Base-by-base conservation (phyloP, 345 rosid genomes). In the Melastoma malabathricum region DNA sequence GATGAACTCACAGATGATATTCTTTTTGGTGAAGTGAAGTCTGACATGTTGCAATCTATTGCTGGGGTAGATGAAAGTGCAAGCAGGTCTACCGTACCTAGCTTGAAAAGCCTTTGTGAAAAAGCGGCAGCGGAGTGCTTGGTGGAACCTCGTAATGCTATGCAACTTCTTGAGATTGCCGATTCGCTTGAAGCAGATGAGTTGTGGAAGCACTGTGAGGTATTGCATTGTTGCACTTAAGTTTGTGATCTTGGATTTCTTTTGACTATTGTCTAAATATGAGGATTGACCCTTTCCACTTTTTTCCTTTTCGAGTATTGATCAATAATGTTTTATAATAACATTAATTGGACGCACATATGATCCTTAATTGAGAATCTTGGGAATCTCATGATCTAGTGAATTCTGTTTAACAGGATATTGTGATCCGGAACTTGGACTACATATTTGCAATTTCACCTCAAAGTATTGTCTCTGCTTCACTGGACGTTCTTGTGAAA, bases 141-240 rank as follows among this genome's bases (percentile, higher is more conserved):
- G n/a, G 96, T 92, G 39, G 95, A 92, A 75, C 96, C 98, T 31
- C 73, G 93, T 22, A 92, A 84, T 67, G 83, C 82, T 18, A 59
- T 87, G 56, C 96, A 87, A 50, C 68, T 92, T 65, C 93, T 92
- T 59, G 98, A 92, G 61, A 79, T 92, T 74, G 95, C 96, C 4
- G 96, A 86, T 79, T 71, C 98, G 50, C 95, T 92, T 62, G 95
- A 63, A 59, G 98, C 98, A 1, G 80, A 77, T 59, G 79, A 83
- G 51, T 70, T 87, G 53, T 82, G 69, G 69, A 87, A 84, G 72
- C 80, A 92, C 58, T 87, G 98, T 44, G 89, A 92, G 96, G 98
- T 92, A 78, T 48, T 12, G 25, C 18, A 58, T 19, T 16, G 5
- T n/a, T 18, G 15, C 10, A 43, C 3, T 0, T 44, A n/a, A 22